Base-by-base conservation (phyloP, 139 green algal genomes). In the Auxenochlorella protothecoides region DNA sequence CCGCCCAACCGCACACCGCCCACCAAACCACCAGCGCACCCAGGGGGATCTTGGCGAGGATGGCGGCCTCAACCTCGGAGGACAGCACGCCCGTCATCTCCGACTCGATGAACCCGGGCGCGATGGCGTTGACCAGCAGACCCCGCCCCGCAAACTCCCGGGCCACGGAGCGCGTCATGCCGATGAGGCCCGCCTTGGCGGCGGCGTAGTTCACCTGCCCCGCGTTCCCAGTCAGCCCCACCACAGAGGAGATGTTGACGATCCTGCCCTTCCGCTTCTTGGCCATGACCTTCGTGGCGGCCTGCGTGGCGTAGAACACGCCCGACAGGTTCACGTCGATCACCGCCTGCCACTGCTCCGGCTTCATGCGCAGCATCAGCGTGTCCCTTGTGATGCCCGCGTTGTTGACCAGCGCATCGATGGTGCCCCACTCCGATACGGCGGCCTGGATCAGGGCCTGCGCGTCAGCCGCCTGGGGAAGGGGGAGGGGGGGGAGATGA, bases 311-410 rank as follows among this genome's bases (percentile, higher is more conserved):
- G 72, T 89, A 93, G 83, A 99, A 99, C 11, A 98, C 93, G 65
- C 86, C 89, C 3, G 86, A 87, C 16, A 99, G 90, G 88, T 99
- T 99, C 77, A 89, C 91, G 79, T 96, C 85, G 68, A 99, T 97
- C 52, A 99, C 95, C 6, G 93, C 90, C 53, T 99, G 82, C 95
- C 93, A 98, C 81, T 91, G 80, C 52, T 93, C 86, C 0, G 86
- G 87, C 91, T 98, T 99, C 95, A 99, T 99, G 79, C 95, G 90
- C 92, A 97, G 96, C 83, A 99, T 93, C 52, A 99, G 81, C 2
- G 83, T 91, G 82, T 98, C 94, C 6, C 84, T 73, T 0, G 94
- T 98, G 85, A 98, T 98, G 66, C 92, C 94, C 65, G 95, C 95
- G 68, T 99, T 99, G 87, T 99, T 99, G 14, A 98, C 92, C 69